Evolutionary conservation across 352 stramenopile genomes (phyloP), one percentile per base, ranked within the genome.

Genomic region (Globisporangium middletonii): DNA sequence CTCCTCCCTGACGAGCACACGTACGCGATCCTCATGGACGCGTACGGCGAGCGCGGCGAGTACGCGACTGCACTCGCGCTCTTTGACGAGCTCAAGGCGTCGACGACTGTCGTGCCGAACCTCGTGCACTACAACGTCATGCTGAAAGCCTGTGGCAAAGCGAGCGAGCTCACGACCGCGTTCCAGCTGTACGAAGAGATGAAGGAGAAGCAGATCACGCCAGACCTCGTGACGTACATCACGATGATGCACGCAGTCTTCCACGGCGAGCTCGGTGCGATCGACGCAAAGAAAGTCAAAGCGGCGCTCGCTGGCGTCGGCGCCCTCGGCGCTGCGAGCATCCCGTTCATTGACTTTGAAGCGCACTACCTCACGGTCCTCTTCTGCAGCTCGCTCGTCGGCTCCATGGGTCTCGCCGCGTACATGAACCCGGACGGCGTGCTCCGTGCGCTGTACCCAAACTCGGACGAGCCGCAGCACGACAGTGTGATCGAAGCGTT

Each of bases 241-340:
- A 92, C 82, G 38, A 91, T 92, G 80, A 88, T 94, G 82, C 85
- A 92, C 63, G 85, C 80, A 1, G 85, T 94, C 30, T 94, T 85
- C 62, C 83, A 92, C 57, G 85, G 82, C 35, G 80, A 92, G 43
- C 64, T 90, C 37, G 74, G 78, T 9, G 50, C 60, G n/a, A 66
- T 94, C 27, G 73, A 94, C 50, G 72, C 75, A 18, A 74, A 72
- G 50, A 86, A 83, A 42, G 81, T 91, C 43, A 89, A 92, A 64
- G 65, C 60, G 1, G 74, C 71, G 12, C 69, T 92, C n/a, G 63
- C 67, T 7, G 80, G 79, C 4, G 63, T 90, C 28, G 84, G 78
- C 11, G 55, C 70, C 4, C 69, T 92, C 53, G 82, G 73, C 16
- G 65, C 67, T 19, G 74, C 72, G 38, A 83, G 73, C 54, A 55